A percentile compares a stretch with the other conserved stretches of the same genome.
These are phyloP conservation scores for Pythium rhizo-oryzae DNA, from an alignment of 352 stramenopile genomes.

Conservation along the genomic window DNA sequence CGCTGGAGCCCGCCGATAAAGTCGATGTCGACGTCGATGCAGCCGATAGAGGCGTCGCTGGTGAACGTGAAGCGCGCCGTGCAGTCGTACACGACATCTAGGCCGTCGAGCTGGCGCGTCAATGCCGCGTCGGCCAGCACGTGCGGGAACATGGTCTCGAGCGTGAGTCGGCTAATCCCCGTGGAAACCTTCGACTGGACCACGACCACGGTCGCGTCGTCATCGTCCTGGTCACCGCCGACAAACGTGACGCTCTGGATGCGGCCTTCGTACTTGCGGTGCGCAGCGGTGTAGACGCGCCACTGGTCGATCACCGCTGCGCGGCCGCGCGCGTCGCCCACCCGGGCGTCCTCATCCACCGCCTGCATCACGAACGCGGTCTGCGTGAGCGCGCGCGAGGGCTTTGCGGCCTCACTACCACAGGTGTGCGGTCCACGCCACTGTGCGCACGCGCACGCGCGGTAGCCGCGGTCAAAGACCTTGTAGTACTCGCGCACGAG, in stretches of 20 bases:
- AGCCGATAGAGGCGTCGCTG: background rate
- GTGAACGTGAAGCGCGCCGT: constrained; percentile 11
- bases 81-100: constrained; percentile 13
- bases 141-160: constrained; percentile 21
- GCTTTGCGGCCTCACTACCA: background rate
- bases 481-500: constrained; percentile 20
- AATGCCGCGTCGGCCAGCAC: background rate
- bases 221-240: background rate
- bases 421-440: background rate
- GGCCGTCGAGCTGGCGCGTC: constrained; percentile 1
- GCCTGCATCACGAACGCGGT: constrained; percentile 4
- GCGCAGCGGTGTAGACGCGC: background rate
- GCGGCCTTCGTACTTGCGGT: background rate
- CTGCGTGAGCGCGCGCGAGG: background rate
- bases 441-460: background rate
- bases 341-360: background rate
- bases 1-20: constrained; percentile 7
- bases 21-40: constrained; percentile 8
- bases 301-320: constrained; percentile 8
- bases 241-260: constrained; percentile 2
- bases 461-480: constrained; percentile 11
- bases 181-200: constrained; percentile 13
- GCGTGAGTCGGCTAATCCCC: constrained; percentile 6
- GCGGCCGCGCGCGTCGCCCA: constrained; percentile 8
- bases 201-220: constrained; percentile 10